These are phyloP conservation scores for Colletotrichum sp. DNA, from an alignment of 2,329 filamentous ascomycete genomes.

Conservation along the genomic window DNA sequence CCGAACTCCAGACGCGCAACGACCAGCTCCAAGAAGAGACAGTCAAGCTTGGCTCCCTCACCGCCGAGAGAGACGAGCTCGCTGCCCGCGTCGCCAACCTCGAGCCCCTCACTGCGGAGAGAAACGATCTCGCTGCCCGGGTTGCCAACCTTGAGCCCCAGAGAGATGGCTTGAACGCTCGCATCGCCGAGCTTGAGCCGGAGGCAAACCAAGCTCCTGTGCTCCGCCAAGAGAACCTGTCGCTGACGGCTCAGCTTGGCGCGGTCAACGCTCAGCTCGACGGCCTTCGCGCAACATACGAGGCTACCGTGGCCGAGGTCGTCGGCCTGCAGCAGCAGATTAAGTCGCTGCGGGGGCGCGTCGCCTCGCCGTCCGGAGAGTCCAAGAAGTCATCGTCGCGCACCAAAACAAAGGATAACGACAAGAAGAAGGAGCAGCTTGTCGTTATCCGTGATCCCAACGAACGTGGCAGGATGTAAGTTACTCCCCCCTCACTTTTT, in stretches of 20 bases:
- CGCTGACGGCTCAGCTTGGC: conserved; percentile 11
- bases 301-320: conserved; percentile 15
- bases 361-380: conserved; percentile 14
- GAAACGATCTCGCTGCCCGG: conserved; percentile 10
- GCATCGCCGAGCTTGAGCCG: conserved; percentile 2
- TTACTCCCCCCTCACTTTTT: background rate
- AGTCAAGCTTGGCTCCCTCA: conserved; percentile 8
- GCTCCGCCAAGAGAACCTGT: conserved; percentile 17
- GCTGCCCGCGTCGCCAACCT: background rate
- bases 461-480: conserved; percentile 22
- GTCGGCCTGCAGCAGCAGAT: conserved; percentile 16
- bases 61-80: conserved; percentile 17
- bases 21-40: conserved; percentile 16
- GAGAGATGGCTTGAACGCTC: background rate
- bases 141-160: conserved; percentile 3
- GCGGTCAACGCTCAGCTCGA: conserved; percentile 19
- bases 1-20: conserved; percentile 21
- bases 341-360: conserved; percentile 3
- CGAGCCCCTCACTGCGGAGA: conserved; percentile 12
- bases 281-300: conserved; percentile 11
- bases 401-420: conserved; percentile 14
- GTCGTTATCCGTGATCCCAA: conserved; percentile 21
- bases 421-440: conserved; percentile 22
- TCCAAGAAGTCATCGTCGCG: conserved; percentile 9
- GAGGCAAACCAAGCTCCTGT: conserved; percentile 7